Evolutionary conservation across 1,284 basidiomycete genomes (phyloP), one percentile per base, ranked within the genome.

Genomic region (Sutorius eximius): DNA sequence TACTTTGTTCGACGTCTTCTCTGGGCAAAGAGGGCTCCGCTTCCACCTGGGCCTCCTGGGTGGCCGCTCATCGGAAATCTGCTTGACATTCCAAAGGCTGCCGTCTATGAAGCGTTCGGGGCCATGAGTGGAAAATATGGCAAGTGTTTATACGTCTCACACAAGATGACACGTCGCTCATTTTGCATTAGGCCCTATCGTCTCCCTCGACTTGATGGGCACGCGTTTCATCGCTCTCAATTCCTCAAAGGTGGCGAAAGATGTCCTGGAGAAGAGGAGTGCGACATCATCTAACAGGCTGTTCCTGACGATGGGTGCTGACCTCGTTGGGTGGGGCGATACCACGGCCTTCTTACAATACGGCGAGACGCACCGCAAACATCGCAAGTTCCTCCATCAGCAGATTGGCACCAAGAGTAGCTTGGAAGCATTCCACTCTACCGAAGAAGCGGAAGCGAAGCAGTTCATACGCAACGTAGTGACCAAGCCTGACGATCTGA

Each of bases 101-200:
- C 65, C 24, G 71, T 74, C 15, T 80, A 77, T 73, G 65, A 76
- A 42, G 71, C 71, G 0, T 77, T 76, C 45, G 70, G 72, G 3
- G 62, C 76, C 41, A 80, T 77, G 80, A 70, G 73, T 24, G 55
- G 68, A 34, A 70, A 70, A 64, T 78, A 68, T 45, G 77, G 77
- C 73, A 61, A 27, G 71, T 75, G 20, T 4, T 70, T 69, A 43
- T 54, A 72, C 1, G 58, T 71, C 38, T 71, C 69, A 11, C 57
- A 73, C 13, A 67, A 63, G 24, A 58, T 71, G 12, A 72, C 9
- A 0, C 67, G 0, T 60, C 61, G 3, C 55, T 65, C n/a, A 64
- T 64, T 66, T 58, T 63, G 6, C 61, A 71, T 36, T 37, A 68
- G 66, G 68, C 22, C 52, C 38, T 5, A 40, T 69, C 12, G 43